Evolutionary conservation across 2,329 filamentous ascomycete species (phyloP), one percentile per base, ranked within the genome.

Genomic region (Penicillium sp.): DNA sequence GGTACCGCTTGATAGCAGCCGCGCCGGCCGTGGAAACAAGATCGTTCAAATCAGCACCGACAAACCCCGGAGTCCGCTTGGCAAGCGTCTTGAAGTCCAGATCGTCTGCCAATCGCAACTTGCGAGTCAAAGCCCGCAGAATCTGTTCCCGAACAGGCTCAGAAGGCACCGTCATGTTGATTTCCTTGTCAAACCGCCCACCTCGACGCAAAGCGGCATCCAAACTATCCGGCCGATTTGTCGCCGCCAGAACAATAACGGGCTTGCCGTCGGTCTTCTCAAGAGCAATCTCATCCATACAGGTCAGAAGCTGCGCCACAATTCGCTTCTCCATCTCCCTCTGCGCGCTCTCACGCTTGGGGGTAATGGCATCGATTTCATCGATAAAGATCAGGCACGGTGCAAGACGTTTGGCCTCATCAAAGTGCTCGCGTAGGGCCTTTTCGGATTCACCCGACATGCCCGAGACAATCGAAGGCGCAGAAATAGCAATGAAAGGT

Each of bases 321-420:
- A 94, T 93, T 45, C 90, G 77, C 63, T 89, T 88, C 65, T 95
- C 90, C 82, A 94, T 91, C 55, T 95, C 89, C 61, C 86, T 84
- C 61, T 93, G 86, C 1, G 86, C 83, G 46, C 82, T 87, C 53
- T 95, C 88, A 47, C 86, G 78, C 66, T 94, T 95, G 0, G 88
- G 87, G 43, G 90, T 88, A 59, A 97, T 93, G 4, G 86, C 85
- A 67, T 98, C 90, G 45, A 97, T 88, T 58, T 95, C 86, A 57
- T 95, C 90, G 48, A 97, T 86, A 62, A 96, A 94, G 4, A 98
- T 78, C 4, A 98, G 76, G 61, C 89, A 95, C 0, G 93, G 93
- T 0, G 91, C 90, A 34, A 90, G 78, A 47, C 82, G 80, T 65
- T 88, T 88, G 0, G 93, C 93, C 62, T 93, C 88, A 9, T 97